A percentile compares a stretch with the other conserved stretches of the same genome.
These are phyloP conservation scores for Cordyceps pruinosa DNA, from an alignment of 2,329 filamentous ascomycete genomes.

Conservation along the genomic window DNA sequence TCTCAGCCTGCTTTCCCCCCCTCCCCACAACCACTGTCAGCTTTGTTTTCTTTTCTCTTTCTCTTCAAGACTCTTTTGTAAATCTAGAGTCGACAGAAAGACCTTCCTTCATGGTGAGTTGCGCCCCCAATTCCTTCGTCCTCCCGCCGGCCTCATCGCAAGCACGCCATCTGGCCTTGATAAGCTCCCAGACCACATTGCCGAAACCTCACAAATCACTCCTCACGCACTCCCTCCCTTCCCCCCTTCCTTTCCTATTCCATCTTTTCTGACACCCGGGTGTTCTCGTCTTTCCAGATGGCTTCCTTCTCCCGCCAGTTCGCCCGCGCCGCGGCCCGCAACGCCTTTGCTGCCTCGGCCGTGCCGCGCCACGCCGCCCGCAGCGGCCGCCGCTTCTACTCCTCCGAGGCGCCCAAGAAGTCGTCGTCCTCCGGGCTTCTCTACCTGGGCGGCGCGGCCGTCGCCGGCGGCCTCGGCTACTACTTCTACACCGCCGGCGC, in stretches of 20 bases:
- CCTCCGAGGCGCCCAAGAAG: slow-evolving; percentile 56
- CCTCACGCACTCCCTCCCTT: too few species aligned
- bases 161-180: background rate
- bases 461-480: slow-evolving; percentile 57
- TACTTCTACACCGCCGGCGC: slow-evolving; percentile 57
- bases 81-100: background rate
- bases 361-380: slow-evolving; percentile 63
- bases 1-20: slow-evolving; percentile 6
- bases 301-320: slow-evolving; percentile 45
- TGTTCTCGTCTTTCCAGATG: slow-evolving; percentile 19
- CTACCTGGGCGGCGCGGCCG: slow-evolving; percentile 52
- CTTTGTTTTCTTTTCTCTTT: slow-evolving; percentile 7
- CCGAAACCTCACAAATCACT: background rate
- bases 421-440: slow-evolving; percentile 42
- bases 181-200: background rate
- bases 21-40: slow-evolving; percentile 5
- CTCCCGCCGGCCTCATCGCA: background rate
- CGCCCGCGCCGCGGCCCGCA: slow-evolving; percentile 49
- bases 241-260: background rate
- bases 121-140: background rate
- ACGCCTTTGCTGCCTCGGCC: slow-evolving; percentile 50
- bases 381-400: slow-evolving; percentile 71
- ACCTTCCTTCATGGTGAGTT: slow-evolving; percentile 8
- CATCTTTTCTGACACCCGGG: background rate
- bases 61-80: background rate